Evolutionary conservation across 164 flowering plant species (phyloP).

Genomic region (Umbellularia californica): DNA sequence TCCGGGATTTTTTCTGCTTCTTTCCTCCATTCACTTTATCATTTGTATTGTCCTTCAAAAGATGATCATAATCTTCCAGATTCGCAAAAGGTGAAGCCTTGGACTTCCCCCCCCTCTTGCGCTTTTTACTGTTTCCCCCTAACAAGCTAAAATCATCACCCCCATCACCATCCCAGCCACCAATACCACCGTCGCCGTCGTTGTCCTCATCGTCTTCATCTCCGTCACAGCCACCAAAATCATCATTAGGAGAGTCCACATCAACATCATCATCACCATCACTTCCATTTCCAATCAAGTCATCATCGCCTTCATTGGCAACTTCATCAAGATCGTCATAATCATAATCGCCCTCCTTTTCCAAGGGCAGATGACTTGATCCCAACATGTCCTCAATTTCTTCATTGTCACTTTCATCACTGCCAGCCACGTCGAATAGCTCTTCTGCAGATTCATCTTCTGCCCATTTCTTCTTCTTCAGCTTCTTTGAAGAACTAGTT

Average conservation of each 20-base stretch:
- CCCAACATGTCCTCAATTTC: constrained; percentile 78
- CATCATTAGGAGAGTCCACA: constrained; percentile 36
- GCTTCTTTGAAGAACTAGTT: constrained; percentile 58
- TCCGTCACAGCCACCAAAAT: constrained; percentile 16
- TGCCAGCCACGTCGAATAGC: constrained; percentile 36
- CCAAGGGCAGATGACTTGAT: constrained; percentile 29
- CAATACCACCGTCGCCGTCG: constrained; percentile 22
- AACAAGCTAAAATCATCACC: constrained; percentile 7
- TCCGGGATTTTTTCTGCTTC: constrained; percentile 5
- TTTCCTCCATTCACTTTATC: constrained; percentile 19
- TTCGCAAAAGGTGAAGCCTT: constrained; percentile 84
- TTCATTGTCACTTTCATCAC: constrained; percentile 81
- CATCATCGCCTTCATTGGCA: constrained; percentile 74
- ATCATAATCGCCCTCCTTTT: constrained; percentile 65
- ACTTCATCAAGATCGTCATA: constrained; percentile 71
- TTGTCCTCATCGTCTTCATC: constrained; percentile 26
- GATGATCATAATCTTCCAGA: constrained; percentile 76
- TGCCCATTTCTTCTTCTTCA: constrained; percentile 64
- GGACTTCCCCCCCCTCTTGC: constrained; percentile 31
- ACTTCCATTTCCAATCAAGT: constrained; percentile 58
- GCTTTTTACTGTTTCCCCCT: constrained; percentile 34
- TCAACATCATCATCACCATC: constrained; percentile 39
- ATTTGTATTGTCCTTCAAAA: constrained; percentile 25
- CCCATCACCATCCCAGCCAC: constrained; percentile 3
- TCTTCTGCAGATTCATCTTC: constrained; percentile 72